Evolutionary conservation across 768 basidiomycete species (phyloP).

Genomic region (Cystofilobasidium capitatum): DNA sequence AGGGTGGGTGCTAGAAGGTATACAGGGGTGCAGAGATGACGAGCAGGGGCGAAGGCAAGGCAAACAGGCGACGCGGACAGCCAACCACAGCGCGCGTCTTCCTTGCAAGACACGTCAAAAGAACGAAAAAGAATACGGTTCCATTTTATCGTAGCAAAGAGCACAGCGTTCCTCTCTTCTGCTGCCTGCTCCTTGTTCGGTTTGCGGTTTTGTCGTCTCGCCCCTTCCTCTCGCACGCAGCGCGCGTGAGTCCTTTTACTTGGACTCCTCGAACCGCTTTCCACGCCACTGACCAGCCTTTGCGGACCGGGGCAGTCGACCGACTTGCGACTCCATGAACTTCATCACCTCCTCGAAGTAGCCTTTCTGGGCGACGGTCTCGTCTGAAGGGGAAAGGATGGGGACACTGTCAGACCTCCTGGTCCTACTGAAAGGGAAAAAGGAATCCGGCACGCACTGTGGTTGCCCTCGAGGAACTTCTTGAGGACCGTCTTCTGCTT

Average conservation of each 20-base stretch:
- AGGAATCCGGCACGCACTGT: constrained; percentile 9
- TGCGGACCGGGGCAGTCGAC: background rate
- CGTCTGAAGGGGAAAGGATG: background rate
- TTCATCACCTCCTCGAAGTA: constrained; percentile 23
- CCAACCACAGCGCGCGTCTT: background rate
- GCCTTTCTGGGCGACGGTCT: constrained; percentile 24
- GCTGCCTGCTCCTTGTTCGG: no score
- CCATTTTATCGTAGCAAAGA: no score
- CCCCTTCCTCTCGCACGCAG: no score
- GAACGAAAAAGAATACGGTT: no score
- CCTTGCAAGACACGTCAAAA: no score
- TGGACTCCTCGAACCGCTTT: background rate
- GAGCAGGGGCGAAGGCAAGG: background rate
- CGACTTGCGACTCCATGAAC: constrained; percentile 15
- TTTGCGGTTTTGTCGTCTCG: no score
- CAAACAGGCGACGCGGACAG: background rate
- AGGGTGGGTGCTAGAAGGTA: no score
- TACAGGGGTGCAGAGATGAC: background rate
- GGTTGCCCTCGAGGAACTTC: constrained; percentile 16
- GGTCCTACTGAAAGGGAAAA: background rate
- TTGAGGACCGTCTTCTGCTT: constrained; percentile 20
- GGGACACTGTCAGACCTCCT: background rate
- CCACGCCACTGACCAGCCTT: background rate
- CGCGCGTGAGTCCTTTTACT: background rate
- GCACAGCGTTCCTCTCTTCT: no score